These are phyloP conservation scores for Castanospermum australe DNA, from an alignment of 306 rosid species.

Conservation along the genomic window DNA sequence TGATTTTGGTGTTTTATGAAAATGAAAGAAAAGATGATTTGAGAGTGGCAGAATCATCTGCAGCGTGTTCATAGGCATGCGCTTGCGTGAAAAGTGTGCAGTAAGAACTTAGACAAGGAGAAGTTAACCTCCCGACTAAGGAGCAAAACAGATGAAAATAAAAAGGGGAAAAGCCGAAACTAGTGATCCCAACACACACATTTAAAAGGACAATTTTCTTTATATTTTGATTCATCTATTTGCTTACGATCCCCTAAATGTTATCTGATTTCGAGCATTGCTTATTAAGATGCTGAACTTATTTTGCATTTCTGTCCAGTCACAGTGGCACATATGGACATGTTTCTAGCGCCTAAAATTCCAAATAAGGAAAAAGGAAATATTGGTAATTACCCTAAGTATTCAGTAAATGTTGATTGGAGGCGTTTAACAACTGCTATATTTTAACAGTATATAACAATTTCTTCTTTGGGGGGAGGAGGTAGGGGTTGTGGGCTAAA, in stretches of 20 bases:
- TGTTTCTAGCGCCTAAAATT: neutral
- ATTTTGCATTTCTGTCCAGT: neutral
- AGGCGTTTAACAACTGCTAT: neutral
- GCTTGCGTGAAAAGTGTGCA: too few species aligned
- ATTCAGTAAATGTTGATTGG: neutral
- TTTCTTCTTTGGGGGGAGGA: neutral
- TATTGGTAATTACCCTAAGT: neutral
- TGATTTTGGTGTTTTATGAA: too few species aligned
- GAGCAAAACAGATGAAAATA: neutral
- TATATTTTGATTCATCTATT: neutral
- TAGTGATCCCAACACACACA: neutral
- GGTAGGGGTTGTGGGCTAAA: neutral
- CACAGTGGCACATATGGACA: neutral
- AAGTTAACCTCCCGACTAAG: neutral
- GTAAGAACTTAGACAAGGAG: slow-evolving; percentile 16
- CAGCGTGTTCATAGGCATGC: too few species aligned
- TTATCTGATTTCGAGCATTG: neutral
- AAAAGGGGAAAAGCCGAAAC: slow-evolving; percentile 7
- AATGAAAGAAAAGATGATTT: too few species aligned
- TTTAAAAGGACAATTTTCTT: neutral
- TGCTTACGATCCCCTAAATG: neutral
- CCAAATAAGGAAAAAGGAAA: neutral
- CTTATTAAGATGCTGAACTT: neutral
- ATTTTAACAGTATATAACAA: neutral
- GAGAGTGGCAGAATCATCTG: too few species aligned